A percentile compares a stretch with the other conserved stretches of the same genome.
phyloP scores from a whole-genome alignment of 495 filamentous ascomycete genomes.

The Copromyces sp. region DNA sequence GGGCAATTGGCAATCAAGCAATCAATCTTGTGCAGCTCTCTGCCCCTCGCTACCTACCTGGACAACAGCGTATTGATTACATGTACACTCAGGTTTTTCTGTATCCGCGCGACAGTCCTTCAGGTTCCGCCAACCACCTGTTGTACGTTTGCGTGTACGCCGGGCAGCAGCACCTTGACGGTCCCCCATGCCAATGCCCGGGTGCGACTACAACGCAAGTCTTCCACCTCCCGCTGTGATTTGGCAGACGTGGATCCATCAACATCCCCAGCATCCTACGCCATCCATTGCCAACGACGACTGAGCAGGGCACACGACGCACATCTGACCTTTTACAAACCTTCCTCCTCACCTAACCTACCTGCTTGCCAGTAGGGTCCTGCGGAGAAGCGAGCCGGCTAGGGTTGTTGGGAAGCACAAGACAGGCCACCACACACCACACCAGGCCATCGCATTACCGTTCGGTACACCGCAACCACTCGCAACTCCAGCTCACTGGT shows the following conservation, averaged over 20 bases:
- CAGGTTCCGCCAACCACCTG: not conserved
- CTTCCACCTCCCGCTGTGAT: not conserved
- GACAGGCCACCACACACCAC: not conserved
- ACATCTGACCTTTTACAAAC: not conserved
- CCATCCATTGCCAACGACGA: not conserved
- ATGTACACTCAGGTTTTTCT: not conserved
- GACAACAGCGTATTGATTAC: not conserved
- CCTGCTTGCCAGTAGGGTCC: not conserved
- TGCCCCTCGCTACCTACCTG: not conserved
- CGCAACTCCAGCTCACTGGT: not conserved
- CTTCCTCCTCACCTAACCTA: not conserved
- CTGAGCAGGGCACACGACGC: not conserved
- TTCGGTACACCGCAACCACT: not conserved
- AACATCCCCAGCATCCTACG: not conserved
- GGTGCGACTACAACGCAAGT: not conserved
- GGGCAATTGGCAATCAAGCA: not conserved
- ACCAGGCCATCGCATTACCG: not conserved
- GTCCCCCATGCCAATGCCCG: not conserved
- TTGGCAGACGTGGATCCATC: not conserved
- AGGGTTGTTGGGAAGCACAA: not conserved
- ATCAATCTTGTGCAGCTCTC: not conserved
- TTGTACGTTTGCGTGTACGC: not conserved
- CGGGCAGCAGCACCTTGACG: not conserved
- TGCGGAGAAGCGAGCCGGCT: not conserved
- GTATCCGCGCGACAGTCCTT: not conserved